phyloP scores from a whole-genome alignment of 129 eudicot species.

The Tanacetum coccineum region DNA sequence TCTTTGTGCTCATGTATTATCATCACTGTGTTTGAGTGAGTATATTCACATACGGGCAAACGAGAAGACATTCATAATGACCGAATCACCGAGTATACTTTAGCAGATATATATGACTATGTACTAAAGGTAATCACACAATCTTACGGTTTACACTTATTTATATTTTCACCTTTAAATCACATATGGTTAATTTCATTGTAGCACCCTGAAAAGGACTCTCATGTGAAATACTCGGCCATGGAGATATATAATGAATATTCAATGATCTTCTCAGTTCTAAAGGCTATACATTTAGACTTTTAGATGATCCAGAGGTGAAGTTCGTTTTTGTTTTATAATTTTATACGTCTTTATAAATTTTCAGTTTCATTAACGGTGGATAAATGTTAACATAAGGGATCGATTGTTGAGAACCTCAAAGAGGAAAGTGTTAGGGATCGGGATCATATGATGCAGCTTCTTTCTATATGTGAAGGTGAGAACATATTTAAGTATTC shows the following conservation, averaged over 20 bases:
- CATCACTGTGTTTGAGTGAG: no score
- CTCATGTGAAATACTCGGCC: no score
- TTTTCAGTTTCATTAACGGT: background rate
- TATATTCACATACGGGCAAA: slow-evolving; percentile 45
- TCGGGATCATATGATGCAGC: slow-evolving; percentile 72
- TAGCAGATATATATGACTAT: no score
- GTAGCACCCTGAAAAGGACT: no score
- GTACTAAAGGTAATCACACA: no score
- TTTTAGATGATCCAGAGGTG: slow-evolving; percentile 97
- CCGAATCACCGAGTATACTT: slow-evolving; percentile 90
- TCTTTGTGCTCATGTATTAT: no score
- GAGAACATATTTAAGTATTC: no score
- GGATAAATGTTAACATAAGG: slow-evolving; percentile 52
- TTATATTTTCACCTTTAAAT: no score
- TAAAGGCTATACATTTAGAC: slow-evolving; percentile 73
- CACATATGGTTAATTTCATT: no score
- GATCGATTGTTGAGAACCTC: slow-evolving; percentile 85
- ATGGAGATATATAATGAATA: no score
- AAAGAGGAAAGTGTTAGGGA: slow-evolving; percentile 80
- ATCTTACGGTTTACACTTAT: no score
- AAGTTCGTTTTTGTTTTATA: slow-evolving; percentile 1
- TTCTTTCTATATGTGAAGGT: no score
- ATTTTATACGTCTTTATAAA: background rate
- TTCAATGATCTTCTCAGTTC: slow-evolving; percentile 70
- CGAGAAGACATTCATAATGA: slow-evolving; percentile 72